A percentile compares a stretch with the other conserved stretches of the same genome.
Evolutionary conservation across 257 asterid genomes (phyloP).

Genomic region (Solanum phureja): DNA sequence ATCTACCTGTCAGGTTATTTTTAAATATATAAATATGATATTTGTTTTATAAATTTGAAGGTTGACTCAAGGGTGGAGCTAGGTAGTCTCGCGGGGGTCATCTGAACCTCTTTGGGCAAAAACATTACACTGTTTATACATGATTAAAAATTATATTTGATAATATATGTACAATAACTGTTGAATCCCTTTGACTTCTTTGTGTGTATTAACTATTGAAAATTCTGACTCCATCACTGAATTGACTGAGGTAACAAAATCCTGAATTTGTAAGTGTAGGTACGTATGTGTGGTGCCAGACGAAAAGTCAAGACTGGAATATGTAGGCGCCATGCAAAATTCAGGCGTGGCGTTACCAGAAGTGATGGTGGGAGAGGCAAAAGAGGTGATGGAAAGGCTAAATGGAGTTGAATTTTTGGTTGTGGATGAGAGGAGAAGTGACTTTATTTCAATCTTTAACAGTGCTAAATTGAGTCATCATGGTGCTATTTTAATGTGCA

Average conservation of each 20-base stretch:
- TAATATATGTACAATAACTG: background rate
- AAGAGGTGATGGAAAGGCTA: constrained; percentile 13
- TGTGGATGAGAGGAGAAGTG: constrained; percentile 14
- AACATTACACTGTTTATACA: background rate
- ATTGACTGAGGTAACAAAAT: background rate
- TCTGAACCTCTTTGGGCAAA: background rate
- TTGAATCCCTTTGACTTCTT: background rate
- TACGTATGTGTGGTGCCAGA: constrained; percentile 4
- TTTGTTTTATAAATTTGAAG: background rate
- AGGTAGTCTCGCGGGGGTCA: background rate
- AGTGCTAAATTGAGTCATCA: constrained; percentile 12
- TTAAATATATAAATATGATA: background rate
- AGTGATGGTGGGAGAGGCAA: constrained; percentile 19
- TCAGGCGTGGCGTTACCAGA: constrained; percentile 10
- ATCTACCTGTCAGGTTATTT: background rate
- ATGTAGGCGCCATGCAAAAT: constrained; percentile 11
- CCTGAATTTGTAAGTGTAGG: background rate
- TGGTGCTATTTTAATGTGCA: constrained; percentile 23
- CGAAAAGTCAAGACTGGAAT: constrained; percentile 13
- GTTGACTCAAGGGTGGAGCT: background rate
- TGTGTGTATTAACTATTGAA: background rate
- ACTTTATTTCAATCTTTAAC: constrained; percentile 1
- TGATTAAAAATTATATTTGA: background rate
- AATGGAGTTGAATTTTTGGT: constrained; percentile 20
- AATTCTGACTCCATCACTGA: background rate